Evolutionary conservation across 371 early-diverging fungal genomes (phyloP), one percentile per base, ranked within the genome.

Genomic region (Apophysomyces variabilis): DNA sequence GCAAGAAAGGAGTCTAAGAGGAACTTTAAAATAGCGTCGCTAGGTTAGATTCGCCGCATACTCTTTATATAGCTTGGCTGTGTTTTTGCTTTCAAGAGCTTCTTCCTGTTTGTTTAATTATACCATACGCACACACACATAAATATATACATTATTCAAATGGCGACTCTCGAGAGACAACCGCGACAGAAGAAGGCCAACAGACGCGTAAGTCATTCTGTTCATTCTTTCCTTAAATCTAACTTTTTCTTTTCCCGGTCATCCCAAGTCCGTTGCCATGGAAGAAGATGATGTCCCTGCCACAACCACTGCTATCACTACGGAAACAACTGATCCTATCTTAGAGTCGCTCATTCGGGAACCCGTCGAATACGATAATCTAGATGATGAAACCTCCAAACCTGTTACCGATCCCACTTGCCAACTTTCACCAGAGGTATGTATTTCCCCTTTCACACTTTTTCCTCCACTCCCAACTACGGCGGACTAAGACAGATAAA

Each of bases 351-450:
- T 50, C 32, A 50, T 50, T 35, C n/a, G 54, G 54, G 54, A 56
- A 32, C 44, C 50, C 39, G 32, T 35, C 14, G 38, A 57, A 45
- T 38, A 67, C 7, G 12, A 58, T 43, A 13, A 32, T 18, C 37
- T 61, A 2, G 38, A 50, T 9, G 38, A 60, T 39, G 61, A 62
- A 50, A 9, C 54, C 8, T 13, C 13, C 41, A 41, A 41, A 21
- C 9, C 54, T 26, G 9, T 26, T 21, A 21, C 7, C 21, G 58
- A 64, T 61, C 41, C 21, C 14, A 46, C 7, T 58, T 66, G 18
- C 41, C 64, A 38, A 38, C 59, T 57, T 50, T 67, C 16, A 44
- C 58, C 18, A 64, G 65, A 44, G 65, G 67, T n/a, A 64, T 62
- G 3, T 46, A 61, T 38, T 50, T 47, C 0, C 67, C 60, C 26